A percentile compares a stretch with the other conserved stretches of the same genome.
These are phyloP conservation scores for Colletotrichum navitas DNA, from an alignment of 2,329 filamentous ascomycete species.

Conservation along the genomic window DNA sequence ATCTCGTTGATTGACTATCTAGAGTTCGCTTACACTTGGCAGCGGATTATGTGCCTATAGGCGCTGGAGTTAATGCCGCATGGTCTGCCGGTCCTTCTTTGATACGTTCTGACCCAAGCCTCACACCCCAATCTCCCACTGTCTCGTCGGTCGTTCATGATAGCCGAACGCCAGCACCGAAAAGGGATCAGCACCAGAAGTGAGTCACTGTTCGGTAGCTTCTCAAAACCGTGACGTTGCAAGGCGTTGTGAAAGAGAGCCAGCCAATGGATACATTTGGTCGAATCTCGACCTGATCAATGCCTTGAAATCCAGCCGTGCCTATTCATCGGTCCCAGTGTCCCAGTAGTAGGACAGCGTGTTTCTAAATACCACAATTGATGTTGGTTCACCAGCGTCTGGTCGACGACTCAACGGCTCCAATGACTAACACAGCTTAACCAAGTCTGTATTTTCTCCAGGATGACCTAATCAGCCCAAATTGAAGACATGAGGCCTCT, in stretches of 20 bases:
- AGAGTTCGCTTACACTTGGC: neutral
- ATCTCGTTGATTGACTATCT: conserved; percentile 17
- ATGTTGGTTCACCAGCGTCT: neutral
- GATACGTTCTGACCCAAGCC: neutral
- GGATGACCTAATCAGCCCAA: conserved; percentile 2
- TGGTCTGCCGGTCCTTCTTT: neutral
- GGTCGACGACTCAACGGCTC: neutral
- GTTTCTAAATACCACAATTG: neutral
- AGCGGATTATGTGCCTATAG: neutral
- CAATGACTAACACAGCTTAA: neutral
- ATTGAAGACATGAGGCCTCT: conserved; percentile 26
- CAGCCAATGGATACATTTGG: neutral
- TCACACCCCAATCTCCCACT: neutral
- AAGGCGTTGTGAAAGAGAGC: conserved; percentile 1
- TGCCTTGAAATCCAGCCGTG: neutral
- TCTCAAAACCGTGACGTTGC: neutral
- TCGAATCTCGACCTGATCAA: neutral
- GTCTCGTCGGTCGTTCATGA: neutral
- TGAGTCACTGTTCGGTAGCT: neutral
- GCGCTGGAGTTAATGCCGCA: neutral
- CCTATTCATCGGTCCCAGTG: neutral
- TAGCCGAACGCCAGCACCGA: neutral
- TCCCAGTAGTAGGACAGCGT: neutral
- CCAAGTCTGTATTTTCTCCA: neutral
- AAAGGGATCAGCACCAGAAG: neutral